Percentiles rank a stretch among this genome's conserved stretches.
Evolutionary conservation across 1,284 basidiomycete species (phyloP).

Genomic region (Austroboletus novae-zelandiae): DNA sequence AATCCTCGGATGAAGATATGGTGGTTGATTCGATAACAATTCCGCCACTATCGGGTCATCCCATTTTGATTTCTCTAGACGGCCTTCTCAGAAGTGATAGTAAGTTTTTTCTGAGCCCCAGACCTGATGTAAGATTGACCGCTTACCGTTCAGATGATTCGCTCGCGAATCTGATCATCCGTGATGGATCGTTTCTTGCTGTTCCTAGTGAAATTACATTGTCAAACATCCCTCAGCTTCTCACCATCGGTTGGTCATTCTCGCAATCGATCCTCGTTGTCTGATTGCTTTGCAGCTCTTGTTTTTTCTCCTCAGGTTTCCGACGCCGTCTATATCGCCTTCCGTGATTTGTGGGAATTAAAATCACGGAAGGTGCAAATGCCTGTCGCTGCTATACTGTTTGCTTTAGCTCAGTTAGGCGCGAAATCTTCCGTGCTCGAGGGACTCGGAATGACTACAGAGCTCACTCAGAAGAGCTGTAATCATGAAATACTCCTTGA

Average conservation of each 20-base stretch:
- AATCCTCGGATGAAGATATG: conserved; percentile 25
- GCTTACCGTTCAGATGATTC: conserved; percentile 35
- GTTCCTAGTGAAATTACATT: conserved; percentile 28
- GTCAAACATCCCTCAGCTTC: conserved; percentile 38
- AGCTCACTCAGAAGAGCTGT: conserved; percentile 1
- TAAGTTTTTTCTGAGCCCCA: conserved; percentile 25
- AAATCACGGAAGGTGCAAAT: conserved; percentile 8
- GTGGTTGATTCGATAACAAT: conserved; percentile 17
- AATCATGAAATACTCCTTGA: conserved; percentile 24
- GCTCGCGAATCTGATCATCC: conserved; percentile 41
- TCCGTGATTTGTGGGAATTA: conserved; percentile 24
- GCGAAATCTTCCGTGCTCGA: conserved; percentile 19
- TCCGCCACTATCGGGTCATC: conserved; percentile 20
- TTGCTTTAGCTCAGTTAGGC: conserved; percentile 24
- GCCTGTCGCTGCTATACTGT: conserved; percentile 17
- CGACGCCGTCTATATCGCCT: conserved; percentile 19
- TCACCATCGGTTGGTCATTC: conserved; percentile 38
- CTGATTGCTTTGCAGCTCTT: conserved; percentile 17
- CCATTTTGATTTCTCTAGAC: conserved; percentile 36
- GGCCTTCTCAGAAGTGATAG: conserved; percentile 35
- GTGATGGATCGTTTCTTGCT: conserved; percentile 36
- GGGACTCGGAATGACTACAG: conserved; percentile 12
- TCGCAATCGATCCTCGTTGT: background rate
- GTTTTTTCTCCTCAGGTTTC: conserved; percentile 22
- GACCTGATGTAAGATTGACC: background rate